Base-by-base conservation (phyloP, 345 rosid species). In the Eucalyptus cloeziana region DNA sequence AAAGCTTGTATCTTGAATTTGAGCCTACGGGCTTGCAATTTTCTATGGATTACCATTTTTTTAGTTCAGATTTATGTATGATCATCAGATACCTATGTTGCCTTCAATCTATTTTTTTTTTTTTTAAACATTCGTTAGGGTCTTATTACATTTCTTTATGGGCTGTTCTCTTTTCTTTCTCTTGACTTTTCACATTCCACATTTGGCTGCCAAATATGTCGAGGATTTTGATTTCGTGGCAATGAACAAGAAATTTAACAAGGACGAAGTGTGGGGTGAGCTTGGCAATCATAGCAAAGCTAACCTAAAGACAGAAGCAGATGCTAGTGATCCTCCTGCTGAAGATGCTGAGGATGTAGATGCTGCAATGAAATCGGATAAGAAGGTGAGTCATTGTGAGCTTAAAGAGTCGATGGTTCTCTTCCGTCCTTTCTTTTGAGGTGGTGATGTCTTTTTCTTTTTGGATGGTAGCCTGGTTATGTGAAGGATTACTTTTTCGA, bases 211-310 rank as follows among this genome's bases (percentile, higher is more conserved):
- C 27, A 91, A 88, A 86, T 93, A 89, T 43, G 80, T 88, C 3
- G 91, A 91, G 88, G 95, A 92, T 76, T 93, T 92, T 86, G 93
- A 91, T 93, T 92, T 93, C 87, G 86, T n/a, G 58, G 93, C 92
- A 40, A 92, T 92, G 93, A 93, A 92, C 85, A 92, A 90, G 86
- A 91, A 92, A 89, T 93, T 90, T 89, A 91, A 91, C 81, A 91
- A 93, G 91, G 93, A 90, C 52, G 91, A 90, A 88, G 92, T 93
- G 49, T 92, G 93, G 92, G 92, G 92, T 86, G 86, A 92, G 64
- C 93, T 92, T 45, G 91, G 94, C 44, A 92, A 91, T 87, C 85
- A 67, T 56, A 86, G 83, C 44, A 86, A 86, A 86, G 80, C 85
- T 87, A 88, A 76, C 64, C 85, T 87, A 31, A 81, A 87, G 81